Percentiles rank a stretch among this genome's conserved stretches.
Conservation (phyloP, 179 eudicot species). For the Camellia oleifera region DNA sequence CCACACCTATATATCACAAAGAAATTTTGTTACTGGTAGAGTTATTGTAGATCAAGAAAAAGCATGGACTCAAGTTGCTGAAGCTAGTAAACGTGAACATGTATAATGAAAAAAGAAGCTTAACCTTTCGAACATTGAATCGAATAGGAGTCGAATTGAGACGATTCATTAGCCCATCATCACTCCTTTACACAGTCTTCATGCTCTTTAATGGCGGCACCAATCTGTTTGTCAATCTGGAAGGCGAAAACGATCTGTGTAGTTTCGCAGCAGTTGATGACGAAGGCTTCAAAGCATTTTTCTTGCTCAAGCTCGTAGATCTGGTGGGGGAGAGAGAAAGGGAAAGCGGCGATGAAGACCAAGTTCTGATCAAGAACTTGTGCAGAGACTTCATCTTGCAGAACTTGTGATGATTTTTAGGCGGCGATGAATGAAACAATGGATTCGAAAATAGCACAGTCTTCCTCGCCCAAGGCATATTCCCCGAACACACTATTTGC, state of each 20-base stretch:
- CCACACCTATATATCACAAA: no score
- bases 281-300: conserved; percentile 26
- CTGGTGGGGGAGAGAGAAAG: conserved; percentile 37
- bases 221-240: conserved; percentile 58
- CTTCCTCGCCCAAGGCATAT: conserved; percentile 86
- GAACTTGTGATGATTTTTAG: conserved; percentile 49
- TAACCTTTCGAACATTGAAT: conserved; percentile 42
- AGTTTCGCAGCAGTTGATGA: conserved; percentile 40
- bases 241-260: conserved; percentile 74
- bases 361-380: conserved; percentile 74
- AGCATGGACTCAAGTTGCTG: no score
- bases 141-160: conserved; percentile 38
- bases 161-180: conserved; percentile 31
- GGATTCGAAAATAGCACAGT: conserved; percentile 94
- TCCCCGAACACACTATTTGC: conserved; percentile 82
- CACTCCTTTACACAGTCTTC: conserved; percentile 34
- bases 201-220: conserved; percentile 72
- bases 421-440: conserved; percentile 68
- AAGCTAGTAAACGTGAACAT: no score
- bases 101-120: no score
- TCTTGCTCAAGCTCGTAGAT: conserved; percentile 9
- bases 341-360: conserved; percentile 26
- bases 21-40: no score
- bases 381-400: conserved; percentile 73
- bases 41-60: no score